Evolutionary conservation across 2,329 filamentous ascomycete species (phyloP).

Genomic region (Nothopassalora personata): DNA sequence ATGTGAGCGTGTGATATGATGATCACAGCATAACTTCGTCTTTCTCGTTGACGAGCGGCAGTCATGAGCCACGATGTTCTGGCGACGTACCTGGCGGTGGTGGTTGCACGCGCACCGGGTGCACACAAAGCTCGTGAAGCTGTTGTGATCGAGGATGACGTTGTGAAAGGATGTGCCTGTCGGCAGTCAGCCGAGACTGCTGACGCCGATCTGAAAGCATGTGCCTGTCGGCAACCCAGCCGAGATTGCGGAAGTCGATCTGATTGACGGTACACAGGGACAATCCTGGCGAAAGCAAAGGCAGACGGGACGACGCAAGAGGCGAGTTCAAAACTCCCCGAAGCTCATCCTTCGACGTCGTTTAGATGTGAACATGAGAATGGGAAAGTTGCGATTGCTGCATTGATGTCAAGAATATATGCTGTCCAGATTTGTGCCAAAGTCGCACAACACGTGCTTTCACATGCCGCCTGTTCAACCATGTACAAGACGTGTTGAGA

Average conservation of each 20-base stretch:
- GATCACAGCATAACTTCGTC: background rate
- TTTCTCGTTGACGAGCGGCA: background rate
- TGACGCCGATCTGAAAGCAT: background rate
- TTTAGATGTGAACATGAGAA: background rate
- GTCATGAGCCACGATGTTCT: background rate
- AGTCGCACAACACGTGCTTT: background rate
- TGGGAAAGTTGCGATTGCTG: background rate
- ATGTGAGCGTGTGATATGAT: background rate
- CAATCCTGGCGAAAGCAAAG: background rate
- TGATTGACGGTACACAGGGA: background rate
- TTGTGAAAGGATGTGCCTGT: background rate
- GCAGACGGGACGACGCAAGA: background rate
- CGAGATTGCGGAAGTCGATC: background rate
- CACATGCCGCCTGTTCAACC: background rate
- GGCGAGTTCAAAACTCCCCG: background rate
- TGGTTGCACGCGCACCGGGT: background rate
- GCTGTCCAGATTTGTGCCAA: background rate
- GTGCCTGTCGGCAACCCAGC: background rate
- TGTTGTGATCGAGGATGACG: background rate
- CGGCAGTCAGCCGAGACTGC: background rate
- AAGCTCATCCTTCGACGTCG: background rate
- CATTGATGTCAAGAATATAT: background rate
- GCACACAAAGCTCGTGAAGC: background rate
- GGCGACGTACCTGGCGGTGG: background rate
- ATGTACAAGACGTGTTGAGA: background rate